phyloP scores from a whole-genome alignment of 148 eudicot species.

The Diospyros kaki region DNA sequence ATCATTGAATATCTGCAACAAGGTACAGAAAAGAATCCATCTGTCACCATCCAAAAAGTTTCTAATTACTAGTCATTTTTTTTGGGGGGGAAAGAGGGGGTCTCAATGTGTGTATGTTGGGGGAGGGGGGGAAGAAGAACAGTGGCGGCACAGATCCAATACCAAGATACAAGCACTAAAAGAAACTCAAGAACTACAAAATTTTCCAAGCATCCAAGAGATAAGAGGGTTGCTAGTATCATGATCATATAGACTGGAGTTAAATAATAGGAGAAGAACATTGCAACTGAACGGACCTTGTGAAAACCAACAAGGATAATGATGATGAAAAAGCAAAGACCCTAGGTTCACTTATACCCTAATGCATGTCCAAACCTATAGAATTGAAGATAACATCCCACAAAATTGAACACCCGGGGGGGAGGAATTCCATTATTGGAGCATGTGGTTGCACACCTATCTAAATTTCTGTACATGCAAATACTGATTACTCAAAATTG shows the following conservation, averaged over 20 bases:
- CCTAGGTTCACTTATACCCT: not conserved
- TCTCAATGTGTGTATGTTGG: not conserved
- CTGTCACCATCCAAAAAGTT: not conserved
- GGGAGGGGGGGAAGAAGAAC: not conserved
- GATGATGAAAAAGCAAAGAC: not conserved
- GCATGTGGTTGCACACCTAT: not conserved
- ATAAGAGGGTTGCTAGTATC: not conserved
- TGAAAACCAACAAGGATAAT: not conserved
- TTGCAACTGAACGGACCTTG: not conserved
- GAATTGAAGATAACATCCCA: not conserved
- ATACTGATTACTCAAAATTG: not conserved
- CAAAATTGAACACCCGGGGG: not conserved
- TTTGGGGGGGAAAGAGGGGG: not conserved
- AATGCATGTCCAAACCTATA: not conserved
- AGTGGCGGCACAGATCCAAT: not conserved
- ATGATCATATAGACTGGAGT: not conserved
- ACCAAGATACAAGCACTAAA: not conserved
- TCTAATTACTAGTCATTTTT: not conserved
- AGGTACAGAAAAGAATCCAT: not conserved
- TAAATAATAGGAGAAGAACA: not conserved
- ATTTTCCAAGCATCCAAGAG: not conserved
- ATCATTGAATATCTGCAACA: conserved; percentile 88
- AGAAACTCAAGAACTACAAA: no score
- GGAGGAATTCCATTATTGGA: not conserved
- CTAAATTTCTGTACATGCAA: not conserved